A percentile compares a stretch with the other conserved stretches of the same genome.
phyloP scores from a whole-genome alignment of 139 green algal species.

The Picochlorum costavermella region DNA sequence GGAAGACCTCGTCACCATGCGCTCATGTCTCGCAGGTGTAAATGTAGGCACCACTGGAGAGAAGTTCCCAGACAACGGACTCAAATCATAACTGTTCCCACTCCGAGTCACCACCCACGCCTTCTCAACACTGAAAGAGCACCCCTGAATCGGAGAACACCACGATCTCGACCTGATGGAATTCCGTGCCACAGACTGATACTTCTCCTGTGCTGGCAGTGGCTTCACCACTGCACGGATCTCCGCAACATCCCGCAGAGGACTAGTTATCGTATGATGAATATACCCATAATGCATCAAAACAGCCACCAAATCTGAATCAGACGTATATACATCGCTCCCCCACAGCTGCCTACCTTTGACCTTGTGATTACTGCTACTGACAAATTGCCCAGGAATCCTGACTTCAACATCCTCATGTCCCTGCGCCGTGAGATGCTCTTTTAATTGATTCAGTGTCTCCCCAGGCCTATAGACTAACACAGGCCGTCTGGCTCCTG shows the following conservation, averaged over 20 bases:
- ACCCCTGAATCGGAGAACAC: constrained; percentile 46
- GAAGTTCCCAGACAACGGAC: constrained; percentile 33
- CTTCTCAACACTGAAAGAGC: constrained; percentile 66
- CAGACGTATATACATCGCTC: constrained; percentile 81
- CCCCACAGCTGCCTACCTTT: constrained; percentile 89
- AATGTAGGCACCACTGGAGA: constrained; percentile 63
- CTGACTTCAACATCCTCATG: constrained; percentile 41
- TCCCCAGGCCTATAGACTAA: constrained; percentile 39
- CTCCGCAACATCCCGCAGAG: constrained; percentile 37
- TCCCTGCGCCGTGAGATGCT: constrained; percentile 4
- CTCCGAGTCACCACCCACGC: constrained; percentile 58
- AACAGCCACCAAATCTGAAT: constrained; percentile 88
- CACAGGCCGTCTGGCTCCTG: constrained; percentile 24
- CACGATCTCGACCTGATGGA: constrained; percentile 76
- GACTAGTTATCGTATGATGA: constrained; percentile 24
- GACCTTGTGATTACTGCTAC: constrained; percentile 68
- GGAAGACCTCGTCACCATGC: constrained; percentile 61
- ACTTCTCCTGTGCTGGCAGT: constrained; percentile 46
- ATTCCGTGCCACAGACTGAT: constrained; percentile 55
- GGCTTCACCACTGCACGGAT: constrained; percentile 54
- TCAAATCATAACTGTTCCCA: constrained; percentile 50
- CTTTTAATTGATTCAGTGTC: constrained; percentile 24
- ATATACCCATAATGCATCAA: constrained; percentile 91
- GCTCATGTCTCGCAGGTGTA: constrained; percentile 47
- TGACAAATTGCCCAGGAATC: constrained; percentile 51